These are phyloP conservation scores for Zygnema circumcarinatum DNA, from an alignment of 139 green algal genomes.

Conservation along the genomic window DNA sequence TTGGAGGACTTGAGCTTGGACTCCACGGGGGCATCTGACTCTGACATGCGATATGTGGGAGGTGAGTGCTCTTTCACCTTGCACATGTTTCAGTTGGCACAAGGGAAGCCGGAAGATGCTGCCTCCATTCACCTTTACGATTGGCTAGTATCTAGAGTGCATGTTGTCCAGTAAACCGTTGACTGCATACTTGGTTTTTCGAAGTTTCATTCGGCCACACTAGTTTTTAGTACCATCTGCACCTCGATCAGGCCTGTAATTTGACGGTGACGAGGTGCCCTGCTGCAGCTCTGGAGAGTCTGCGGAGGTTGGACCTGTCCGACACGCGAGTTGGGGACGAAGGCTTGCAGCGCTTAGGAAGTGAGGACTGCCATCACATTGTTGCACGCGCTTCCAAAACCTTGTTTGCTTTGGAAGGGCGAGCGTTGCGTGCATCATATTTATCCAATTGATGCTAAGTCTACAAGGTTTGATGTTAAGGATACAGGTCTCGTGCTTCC, in stretches of 20 bases:
- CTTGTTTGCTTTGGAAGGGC: neutral
- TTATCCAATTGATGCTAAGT: too few species aligned
- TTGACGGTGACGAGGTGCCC: too few species aligned
- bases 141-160: too few species aligned
- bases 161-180: too few species aligned
- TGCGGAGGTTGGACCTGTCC: conserved; percentile 31
- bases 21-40: conserved; percentile 31
- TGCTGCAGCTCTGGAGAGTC: conserved; percentile 6
- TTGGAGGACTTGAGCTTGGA: conserved; percentile 43
- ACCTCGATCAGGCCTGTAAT: neutral
- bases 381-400: neutral
- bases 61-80: neutral
- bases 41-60: conserved; percentile 4
- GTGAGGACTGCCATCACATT: conserved; percentile 8
- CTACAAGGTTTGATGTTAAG: too few species aligned
- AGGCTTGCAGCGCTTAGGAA: conserved; percentile 21
- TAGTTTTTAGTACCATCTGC: neutral
- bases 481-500: too few species aligned
- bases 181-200: too few species aligned
- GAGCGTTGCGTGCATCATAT: too few species aligned
- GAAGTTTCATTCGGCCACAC: neutral
- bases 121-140: too few species aligned
- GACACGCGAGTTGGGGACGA: conserved; percentile 53
- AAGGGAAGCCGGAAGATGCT: too few species aligned
- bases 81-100: too few species aligned